A percentile compares a stretch with the other conserved stretches of the same genome.
Evolutionary conservation across 2,329 filamentous ascomycete genomes (phyloP).

Genomic region (Eutypella sp.): DNA sequence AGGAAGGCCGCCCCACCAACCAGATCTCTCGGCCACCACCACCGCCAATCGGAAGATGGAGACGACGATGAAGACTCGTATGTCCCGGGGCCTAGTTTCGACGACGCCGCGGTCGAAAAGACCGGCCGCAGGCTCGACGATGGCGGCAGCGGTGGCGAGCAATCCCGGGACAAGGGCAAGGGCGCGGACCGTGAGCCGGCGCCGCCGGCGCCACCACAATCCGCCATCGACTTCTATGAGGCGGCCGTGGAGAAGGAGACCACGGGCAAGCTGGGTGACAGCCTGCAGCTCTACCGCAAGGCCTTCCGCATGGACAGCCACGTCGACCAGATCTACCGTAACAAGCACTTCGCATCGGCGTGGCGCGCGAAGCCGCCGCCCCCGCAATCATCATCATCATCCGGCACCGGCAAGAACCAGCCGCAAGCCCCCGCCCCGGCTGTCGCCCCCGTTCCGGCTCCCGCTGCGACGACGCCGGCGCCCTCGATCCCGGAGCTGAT

Average conservation of each 20-base stretch:
- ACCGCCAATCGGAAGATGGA: constrained; percentile 20
- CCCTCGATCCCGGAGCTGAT: constrained; percentile 65
- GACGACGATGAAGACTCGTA: constrained; percentile 26
- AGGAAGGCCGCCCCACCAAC: constrained; percentile 10
- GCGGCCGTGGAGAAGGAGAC: constrained; percentile 83
- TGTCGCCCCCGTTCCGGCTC: constrained; percentile 1
- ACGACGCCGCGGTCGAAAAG: constrained; percentile 21
- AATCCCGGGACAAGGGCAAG: constrained; percentile 12
- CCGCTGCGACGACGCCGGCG: constrained; percentile 40
- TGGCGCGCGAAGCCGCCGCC: constrained; percentile 45
- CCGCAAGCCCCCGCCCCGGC: not conserved
- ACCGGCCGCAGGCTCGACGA: constrained; percentile 12
- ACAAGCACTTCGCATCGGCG: constrained; percentile 76
- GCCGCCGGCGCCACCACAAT: constrained; percentile 23
- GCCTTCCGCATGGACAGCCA: constrained; percentile 84
- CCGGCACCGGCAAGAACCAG: not conserved
- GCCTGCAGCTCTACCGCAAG: constrained; percentile 79
- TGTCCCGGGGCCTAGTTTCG: constrained; percentile 23
- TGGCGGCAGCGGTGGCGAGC: not conserved
- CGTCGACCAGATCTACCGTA: constrained; percentile 82
- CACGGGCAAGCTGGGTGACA: constrained; percentile 82
- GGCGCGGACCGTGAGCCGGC: too few relatives aligned
- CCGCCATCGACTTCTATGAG: constrained; percentile 90
- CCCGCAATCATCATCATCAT: constrained; percentile 1
- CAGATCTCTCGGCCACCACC: constrained; percentile 6